phyloP scores from a whole-genome alignment of 1,284 basidiomycete species.

The Ustilago trichophora region DNA sequence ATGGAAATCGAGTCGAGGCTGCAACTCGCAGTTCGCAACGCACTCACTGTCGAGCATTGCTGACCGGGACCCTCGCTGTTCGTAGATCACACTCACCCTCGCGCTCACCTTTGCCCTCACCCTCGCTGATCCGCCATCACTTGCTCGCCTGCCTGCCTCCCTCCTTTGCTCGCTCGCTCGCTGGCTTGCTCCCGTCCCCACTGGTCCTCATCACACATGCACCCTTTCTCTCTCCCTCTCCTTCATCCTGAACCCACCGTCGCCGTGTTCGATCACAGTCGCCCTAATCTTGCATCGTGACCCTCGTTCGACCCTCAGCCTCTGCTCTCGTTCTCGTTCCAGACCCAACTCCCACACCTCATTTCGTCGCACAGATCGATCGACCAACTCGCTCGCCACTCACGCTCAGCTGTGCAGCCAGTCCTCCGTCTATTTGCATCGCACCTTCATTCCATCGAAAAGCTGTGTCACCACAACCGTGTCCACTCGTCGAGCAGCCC shows the following conservation, averaged over 20 bases:
- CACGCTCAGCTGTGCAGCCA: slow-evolving; percentile 5
- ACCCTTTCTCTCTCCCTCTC: slow-evolving; percentile 2
- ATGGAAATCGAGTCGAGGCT: slow-evolving; percentile 5
- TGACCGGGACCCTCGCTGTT: slow-evolving; percentile 15
- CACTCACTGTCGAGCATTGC: slow-evolving; percentile 3
- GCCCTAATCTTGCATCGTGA: not conserved
- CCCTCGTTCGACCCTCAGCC: not conserved
- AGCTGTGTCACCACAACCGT: slow-evolving; percentile 2
- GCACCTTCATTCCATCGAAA: slow-evolving; percentile 5
- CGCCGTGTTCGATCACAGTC: slow-evolving; percentile 2
- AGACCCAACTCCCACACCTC: slow-evolving; percentile 10
- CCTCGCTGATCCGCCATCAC: slow-evolving; percentile 9
- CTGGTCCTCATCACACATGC: not conserved
- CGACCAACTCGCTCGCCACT: too few relatives aligned
- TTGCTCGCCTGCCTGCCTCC: not conserved
- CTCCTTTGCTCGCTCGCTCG: not conserved
- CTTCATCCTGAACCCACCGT: not conserved
- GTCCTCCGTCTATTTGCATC: not conserved
- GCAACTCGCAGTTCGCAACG: not conserved
- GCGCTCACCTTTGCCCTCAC: too few relatives aligned
- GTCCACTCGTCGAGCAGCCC: not conserved
- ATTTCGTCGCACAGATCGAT: slow-evolving; percentile 2
- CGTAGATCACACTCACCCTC: slow-evolving; percentile 16
- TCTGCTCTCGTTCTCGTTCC: slow-evolving; percentile 1
- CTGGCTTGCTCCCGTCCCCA: slow-evolving; percentile 6